Conservation (phyloP, 1,139 yeast species). For the Geotrichum restrictum region DNA sequence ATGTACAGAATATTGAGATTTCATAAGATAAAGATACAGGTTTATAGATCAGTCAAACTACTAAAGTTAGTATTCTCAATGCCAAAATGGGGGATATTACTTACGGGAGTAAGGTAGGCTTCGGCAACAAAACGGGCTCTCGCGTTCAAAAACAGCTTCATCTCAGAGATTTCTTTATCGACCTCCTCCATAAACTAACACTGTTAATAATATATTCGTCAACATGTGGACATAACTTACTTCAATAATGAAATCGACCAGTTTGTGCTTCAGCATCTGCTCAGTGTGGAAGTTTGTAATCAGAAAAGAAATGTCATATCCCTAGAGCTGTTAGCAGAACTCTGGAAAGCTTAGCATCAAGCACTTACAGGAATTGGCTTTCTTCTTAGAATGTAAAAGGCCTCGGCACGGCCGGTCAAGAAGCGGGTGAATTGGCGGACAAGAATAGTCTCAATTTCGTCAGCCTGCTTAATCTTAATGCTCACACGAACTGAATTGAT, state of each 20-base stretch:
- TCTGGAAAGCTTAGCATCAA: neutral
- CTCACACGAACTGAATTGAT: slow-evolving; percentile 83
- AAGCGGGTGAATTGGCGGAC: slow-evolving; percentile 93
- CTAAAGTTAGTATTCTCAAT: slow-evolving; percentile 1
- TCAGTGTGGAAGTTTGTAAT: slow-evolving; percentile 94
- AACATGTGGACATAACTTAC: slow-evolving; percentile 16
- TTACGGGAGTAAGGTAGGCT: slow-evolving; percentile 61
- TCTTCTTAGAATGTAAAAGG: slow-evolving; percentile 85
- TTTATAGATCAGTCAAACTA: slow-evolving; percentile 14
- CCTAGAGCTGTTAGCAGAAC: slow-evolving; percentile 35
- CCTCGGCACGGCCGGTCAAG: slow-evolving; percentile 92
- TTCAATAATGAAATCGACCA: slow-evolving; percentile 93
- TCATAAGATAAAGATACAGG: neutral
- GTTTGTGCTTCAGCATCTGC: slow-evolving; percentile 89
- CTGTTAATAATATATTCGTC: slow-evolving; percentile 12
- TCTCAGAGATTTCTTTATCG: slow-evolving; percentile 96
- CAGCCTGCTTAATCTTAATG: slow-evolving; percentile 92
- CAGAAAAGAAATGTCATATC: slow-evolving; percentile 89
- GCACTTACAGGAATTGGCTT: slow-evolving; percentile 58
- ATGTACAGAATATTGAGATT: neutral
- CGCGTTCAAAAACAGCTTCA: slow-evolving; percentile 94
- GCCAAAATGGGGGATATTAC: neutral
- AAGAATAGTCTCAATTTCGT: slow-evolving; percentile 89
- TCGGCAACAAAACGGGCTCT: slow-evolving; percentile 98
- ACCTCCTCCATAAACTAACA: slow-evolving; percentile 89